These are phyloP conservation scores for Chlamydomonas sphaeroides DNA, from an alignment of 139 green algal genomes.

Conservation along the genomic window DNA sequence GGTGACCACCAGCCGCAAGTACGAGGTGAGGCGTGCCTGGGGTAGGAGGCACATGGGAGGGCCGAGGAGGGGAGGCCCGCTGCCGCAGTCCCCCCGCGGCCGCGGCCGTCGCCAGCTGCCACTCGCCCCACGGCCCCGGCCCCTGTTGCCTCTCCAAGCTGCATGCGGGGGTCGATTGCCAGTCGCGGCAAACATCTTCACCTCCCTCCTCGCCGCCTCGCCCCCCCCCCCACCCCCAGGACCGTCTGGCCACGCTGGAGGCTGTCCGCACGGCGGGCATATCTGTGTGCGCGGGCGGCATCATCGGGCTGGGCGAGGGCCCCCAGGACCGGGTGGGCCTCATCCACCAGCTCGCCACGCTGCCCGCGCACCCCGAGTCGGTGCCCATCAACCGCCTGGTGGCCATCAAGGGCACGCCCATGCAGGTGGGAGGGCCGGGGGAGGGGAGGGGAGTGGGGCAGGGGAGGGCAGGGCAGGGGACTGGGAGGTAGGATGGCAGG, in stretches of 20 bases:
- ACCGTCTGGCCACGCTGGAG: slow-evolving; percentile 90
- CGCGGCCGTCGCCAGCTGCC: too few relatives aligned
- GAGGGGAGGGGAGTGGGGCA: not conserved
- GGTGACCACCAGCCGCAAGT: slow-evolving; percentile 93
- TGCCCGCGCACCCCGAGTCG: slow-evolving; percentile 95
- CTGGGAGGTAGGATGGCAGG: not conserved
- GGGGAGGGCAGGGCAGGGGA: not conserved
- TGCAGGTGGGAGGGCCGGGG: slow-evolving; percentile 64
- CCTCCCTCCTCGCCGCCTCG: not conserved
- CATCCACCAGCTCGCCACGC: slow-evolving; percentile 85
- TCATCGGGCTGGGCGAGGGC: slow-evolving; percentile 93
- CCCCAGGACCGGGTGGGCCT: slow-evolving; percentile 52
- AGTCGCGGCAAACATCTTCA: not conserved
- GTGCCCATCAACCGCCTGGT: slow-evolving; percentile 98
- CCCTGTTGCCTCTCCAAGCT: too few relatives aligned
- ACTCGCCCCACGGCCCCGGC: too few relatives aligned
- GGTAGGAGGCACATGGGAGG: too few relatives aligned
- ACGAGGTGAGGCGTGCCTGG: slow-evolving; percentile 62
- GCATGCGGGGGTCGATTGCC: not conserved
- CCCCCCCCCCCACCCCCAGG: slow-evolving; percentile 50
- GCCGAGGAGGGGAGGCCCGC: too few relatives aligned
- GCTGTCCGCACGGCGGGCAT: slow-evolving; percentile 94
- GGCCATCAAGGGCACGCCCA: slow-evolving; percentile 91
- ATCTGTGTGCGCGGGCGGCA: slow-evolving; percentile 94
- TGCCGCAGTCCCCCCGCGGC: too few relatives aligned